Percentiles rank a stretch among this genome's conserved stretches.
These are phyloP conservation scores for Jacaranda mimosifolia DNA, from an alignment of 257 asterid genomes.

Conservation along the genomic window DNA sequence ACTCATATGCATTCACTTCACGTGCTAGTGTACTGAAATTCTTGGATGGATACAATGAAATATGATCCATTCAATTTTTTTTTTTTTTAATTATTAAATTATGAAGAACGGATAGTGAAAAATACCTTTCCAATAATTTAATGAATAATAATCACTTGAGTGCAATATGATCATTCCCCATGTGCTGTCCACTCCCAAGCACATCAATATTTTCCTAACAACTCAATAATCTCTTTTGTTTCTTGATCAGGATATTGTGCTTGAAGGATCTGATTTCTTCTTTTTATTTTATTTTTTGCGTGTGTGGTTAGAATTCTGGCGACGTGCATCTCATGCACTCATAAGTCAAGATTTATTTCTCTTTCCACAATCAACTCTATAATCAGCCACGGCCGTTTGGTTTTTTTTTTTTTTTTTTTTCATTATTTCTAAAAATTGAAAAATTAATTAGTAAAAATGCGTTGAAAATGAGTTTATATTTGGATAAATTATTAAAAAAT, in stretches of 20 bases:
- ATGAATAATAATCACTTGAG: no score
- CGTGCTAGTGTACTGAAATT: conserved; percentile 12
- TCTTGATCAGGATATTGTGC: neutral
- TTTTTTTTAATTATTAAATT: neutral
- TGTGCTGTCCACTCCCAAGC: neutral
- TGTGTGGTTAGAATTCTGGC: neutral
- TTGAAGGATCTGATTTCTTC: neutral
- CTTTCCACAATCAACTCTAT: neutral
- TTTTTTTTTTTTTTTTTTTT: no score
- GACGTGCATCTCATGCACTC: neutral
- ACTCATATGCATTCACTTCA: neutral
- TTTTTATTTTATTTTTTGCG: neutral
- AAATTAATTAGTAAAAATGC: no score
- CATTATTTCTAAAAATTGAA: no score
- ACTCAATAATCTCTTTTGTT: neutral
- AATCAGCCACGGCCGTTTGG: no score
- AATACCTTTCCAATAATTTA: no score
- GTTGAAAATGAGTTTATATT: no score
- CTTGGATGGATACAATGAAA: neutral
- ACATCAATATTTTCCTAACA: neutral
- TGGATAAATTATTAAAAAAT: no score
- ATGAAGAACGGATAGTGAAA: no score
- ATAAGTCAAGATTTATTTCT: neutral
- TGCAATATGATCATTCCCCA: no score
- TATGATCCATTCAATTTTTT: neutral